phyloP scores from a whole-genome alignment of 2,329 filamentous ascomycete genomes.

The Colletotrichum sp. region DNA sequence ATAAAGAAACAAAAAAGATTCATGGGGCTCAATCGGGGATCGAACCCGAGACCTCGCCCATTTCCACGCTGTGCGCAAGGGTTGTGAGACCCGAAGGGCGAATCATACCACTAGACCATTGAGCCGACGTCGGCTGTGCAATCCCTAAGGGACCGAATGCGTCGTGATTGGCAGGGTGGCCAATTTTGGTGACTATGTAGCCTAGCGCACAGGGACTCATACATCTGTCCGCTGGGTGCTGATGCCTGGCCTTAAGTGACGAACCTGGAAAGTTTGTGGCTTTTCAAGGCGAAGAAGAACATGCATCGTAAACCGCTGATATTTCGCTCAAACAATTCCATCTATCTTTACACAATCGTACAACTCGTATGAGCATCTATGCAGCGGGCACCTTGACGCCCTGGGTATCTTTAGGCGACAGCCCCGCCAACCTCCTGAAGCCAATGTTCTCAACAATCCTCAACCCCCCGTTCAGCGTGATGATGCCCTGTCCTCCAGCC shows the following conservation, averaged over 20 bases:
- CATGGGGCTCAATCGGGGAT: constrained; percentile 11
- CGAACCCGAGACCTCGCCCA: constrained; percentile 20
- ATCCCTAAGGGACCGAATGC: background rate
- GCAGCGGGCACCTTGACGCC: background rate
- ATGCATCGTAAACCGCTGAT: background rate
- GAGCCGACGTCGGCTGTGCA: background rate
- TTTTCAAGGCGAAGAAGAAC: background rate
- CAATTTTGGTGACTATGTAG: accelerated
- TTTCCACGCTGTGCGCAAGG: constrained; percentile 3
- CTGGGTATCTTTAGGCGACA: constrained; percentile 4
- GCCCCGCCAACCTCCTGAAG: constrained; percentile 37
- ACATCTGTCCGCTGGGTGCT: background rate
- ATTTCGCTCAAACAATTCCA: background rate
- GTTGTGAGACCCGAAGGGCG: constrained; percentile 9
- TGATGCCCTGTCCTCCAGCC: constrained; percentile 31
- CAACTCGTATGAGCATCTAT: background rate
- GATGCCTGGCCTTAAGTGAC: background rate
- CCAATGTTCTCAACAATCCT: constrained; percentile 38
- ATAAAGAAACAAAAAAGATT: accelerated
- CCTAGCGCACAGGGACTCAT: accelerated
- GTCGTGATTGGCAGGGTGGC: background rate
- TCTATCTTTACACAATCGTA: background rate
- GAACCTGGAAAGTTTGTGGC: background rate
- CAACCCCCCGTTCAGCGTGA: constrained; percentile 35
- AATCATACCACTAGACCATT: constrained; percentile 22